These are phyloP conservation scores for Cladosporium velox DNA, from an alignment of 2,329 filamentous ascomycete genomes.

Conservation along the genomic window DNA sequence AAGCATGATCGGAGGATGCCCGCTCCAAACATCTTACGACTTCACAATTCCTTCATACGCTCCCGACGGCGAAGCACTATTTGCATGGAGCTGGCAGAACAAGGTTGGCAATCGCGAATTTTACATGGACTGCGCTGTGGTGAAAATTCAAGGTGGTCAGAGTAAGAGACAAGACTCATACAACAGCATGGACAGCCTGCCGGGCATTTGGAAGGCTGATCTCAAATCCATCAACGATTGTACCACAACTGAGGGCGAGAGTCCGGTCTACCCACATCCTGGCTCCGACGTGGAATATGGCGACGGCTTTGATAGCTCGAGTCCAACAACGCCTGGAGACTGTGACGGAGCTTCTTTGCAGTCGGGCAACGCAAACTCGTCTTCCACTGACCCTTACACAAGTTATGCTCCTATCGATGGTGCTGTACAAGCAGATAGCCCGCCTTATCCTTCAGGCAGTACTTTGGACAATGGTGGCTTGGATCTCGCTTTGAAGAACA, in stretches of 20 bases:
- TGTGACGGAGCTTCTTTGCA: constrained; percentile 33
- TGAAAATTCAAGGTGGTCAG: constrained; percentile 56
- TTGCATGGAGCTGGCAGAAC: constrained; percentile 66
- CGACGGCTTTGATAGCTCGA: constrained; percentile 35
- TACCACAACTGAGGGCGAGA: constrained; percentile 40
- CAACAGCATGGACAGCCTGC: constrained; percentile 37
- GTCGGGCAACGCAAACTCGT: background rate
- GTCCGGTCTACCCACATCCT: constrained; percentile 45
- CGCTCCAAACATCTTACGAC: constrained; percentile 56
- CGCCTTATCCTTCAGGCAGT: background rate
- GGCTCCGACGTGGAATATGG: constrained; percentile 45
- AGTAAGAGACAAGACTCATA: constrained; percentile 24
- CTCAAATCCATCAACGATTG: constrained; percentile 45
- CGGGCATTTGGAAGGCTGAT: constrained; percentile 49
- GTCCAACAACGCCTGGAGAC: constrained; percentile 30
- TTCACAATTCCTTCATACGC: constrained; percentile 68
- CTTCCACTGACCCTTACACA: constrained; percentile 16
- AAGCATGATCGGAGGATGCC: constrained; percentile 62
- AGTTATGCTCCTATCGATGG: constrained; percentile 1
- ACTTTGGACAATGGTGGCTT: background rate
- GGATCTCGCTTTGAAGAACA: background rate
- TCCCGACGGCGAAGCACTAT: constrained; percentile 61
- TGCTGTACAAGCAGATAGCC: background rate
- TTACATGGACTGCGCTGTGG: constrained; percentile 82
- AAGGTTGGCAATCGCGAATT: constrained; percentile 71